phyloP scores from a whole-genome alignment of 768 basidiomycete species.

The Clitopilus passeckerianus region DNA sequence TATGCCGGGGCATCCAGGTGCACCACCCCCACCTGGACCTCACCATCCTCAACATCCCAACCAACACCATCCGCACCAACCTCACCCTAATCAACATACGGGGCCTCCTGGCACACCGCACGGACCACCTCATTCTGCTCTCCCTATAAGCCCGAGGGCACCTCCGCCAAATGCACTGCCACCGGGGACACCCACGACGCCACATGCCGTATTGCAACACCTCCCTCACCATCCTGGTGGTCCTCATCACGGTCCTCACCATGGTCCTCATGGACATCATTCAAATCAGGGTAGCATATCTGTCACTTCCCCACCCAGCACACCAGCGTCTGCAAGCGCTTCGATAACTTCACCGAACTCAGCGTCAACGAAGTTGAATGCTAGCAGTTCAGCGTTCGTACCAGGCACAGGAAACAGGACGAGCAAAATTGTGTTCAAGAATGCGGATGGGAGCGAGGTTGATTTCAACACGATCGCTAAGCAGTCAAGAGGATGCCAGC shows the following conservation, averaged over 20 bases:
- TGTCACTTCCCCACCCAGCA: constrained; percentile 52
- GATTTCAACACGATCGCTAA: constrained; percentile 52
- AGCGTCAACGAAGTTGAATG: constrained; percentile 48
- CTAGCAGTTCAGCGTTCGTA: constrained; percentile 62
- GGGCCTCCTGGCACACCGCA: constrained; percentile 43
- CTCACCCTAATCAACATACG: constrained; percentile 44
- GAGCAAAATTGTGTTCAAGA: constrained; percentile 54
- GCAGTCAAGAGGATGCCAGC: neutral
- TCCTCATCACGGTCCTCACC: constrained; percentile 31
- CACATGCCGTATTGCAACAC: constrained; percentile 52
- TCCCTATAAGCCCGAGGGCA: constrained; percentile 70
- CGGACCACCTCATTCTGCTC: constrained; percentile 40
- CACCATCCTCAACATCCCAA: neutral
- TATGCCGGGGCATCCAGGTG: constrained; percentile 26
- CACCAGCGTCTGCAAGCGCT: constrained; percentile 49
- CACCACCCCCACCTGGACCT: neutral
- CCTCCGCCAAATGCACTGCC: constrained; percentile 44
- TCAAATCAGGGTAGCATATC: constrained; percentile 46
- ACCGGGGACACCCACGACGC: constrained; percentile 65
- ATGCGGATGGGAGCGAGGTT: constrained; percentile 59
- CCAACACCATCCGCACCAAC: constrained; percentile 26
- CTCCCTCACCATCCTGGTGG: constrained; percentile 46
- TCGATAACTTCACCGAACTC: constrained; percentile 8
- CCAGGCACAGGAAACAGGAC: constrained; percentile 34
- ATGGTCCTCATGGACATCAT: constrained; percentile 19